A percentile compares a stretch with the other conserved stretches of the same genome.
Conservation (phyloP, 192 early-diverging fungal species). For the Phlyctochytrium planicorne region DNA sequence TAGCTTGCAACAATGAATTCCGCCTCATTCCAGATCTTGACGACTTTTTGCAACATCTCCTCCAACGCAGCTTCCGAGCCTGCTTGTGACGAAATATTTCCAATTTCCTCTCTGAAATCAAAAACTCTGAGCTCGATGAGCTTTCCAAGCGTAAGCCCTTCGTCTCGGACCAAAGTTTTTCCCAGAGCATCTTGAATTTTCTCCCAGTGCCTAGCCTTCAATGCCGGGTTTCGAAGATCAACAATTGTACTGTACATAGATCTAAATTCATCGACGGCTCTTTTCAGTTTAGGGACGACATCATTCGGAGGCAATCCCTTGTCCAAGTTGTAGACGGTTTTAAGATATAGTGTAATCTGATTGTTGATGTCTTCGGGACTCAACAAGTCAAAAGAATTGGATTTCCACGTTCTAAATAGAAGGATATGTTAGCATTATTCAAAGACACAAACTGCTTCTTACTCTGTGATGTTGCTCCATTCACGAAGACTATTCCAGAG, state of each 20-base stretch:
- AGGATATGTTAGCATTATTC: neutral
- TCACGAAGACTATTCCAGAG: slow-evolving; percentile 58
- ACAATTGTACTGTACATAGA: slow-evolving; percentile 58
- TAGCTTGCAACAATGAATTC: slow-evolving; percentile 56
- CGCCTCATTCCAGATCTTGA: slow-evolving; percentile 57
- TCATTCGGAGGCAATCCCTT: slow-evolving; percentile 69
- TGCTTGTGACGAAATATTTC: slow-evolving; percentile 54
- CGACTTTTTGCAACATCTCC: slow-evolving; percentile 59
- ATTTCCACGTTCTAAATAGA: slow-evolving; percentile 43
- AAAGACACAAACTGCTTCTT: slow-evolving; percentile 17
- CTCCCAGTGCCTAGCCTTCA: slow-evolving; percentile 62
- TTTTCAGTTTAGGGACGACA: slow-evolving; percentile 59
- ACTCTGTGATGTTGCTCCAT: slow-evolving; percentile 53
- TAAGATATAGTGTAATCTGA: slow-evolving; percentile 51
- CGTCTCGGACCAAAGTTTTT: slow-evolving; percentile 49
- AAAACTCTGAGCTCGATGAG: slow-evolving; percentile 54
- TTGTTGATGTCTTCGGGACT: slow-evolving; percentile 58
- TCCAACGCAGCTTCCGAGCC: slow-evolving; percentile 59
- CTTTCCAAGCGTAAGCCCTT: slow-evolving; percentile 52
- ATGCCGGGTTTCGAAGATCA: slow-evolving; percentile 61
- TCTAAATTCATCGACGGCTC: slow-evolving; percentile 55
- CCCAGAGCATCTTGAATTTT: slow-evolving; percentile 61
- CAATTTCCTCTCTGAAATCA: slow-evolving; percentile 63
- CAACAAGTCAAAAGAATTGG: slow-evolving; percentile 48
- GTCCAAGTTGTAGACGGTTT: slow-evolving; percentile 58